A percentile compares a stretch with the other conserved stretches of the same genome.
Evolutionary conservation across 257 asterid species (phyloP).

Genomic region (Solanum bulbocastanum): DNA sequence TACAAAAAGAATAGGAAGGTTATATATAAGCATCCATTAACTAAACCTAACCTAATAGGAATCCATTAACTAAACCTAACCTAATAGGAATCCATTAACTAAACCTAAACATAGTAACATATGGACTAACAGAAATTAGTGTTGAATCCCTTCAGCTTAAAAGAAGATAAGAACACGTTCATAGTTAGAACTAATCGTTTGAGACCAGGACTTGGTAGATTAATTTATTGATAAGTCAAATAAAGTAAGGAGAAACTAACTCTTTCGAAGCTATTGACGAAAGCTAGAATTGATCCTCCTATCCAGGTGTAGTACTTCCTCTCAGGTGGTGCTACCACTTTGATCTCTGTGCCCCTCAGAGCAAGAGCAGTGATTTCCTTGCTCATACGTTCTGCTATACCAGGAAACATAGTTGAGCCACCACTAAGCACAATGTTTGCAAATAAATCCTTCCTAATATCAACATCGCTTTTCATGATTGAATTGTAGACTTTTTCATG

Average conservation of each 20-base stretch:
- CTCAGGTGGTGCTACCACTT: background rate
- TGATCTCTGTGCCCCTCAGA: background rate
- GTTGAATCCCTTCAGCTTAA: too few relatives aligned
- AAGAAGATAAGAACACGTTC: background rate
- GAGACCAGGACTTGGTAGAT: background rate
- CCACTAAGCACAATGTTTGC: too few relatives aligned
- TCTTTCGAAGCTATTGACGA: background rate
- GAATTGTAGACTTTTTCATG: background rate
- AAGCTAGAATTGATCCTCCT: background rate
- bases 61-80: too few relatives aligned
- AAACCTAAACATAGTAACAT: too few relatives aligned
- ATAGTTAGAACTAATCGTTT: background rate
- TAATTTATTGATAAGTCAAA: background rate
- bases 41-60: too few relatives aligned
- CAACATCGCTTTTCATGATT: background rate
- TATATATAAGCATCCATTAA: too few relatives aligned
- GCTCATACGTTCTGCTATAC: too few relatives aligned
- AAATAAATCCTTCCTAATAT: background rate
- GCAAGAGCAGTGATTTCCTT: background rate
- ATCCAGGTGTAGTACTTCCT: background rate
- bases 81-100: too few relatives aligned
- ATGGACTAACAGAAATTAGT: too few relatives aligned
- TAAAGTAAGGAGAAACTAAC: background rate
- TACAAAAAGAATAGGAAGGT: too few relatives aligned
- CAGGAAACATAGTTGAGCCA: too few relatives aligned